Conservation (phyloP, 1,284 basidiomycete species). For the Apiotrichum sp. region DNA sequence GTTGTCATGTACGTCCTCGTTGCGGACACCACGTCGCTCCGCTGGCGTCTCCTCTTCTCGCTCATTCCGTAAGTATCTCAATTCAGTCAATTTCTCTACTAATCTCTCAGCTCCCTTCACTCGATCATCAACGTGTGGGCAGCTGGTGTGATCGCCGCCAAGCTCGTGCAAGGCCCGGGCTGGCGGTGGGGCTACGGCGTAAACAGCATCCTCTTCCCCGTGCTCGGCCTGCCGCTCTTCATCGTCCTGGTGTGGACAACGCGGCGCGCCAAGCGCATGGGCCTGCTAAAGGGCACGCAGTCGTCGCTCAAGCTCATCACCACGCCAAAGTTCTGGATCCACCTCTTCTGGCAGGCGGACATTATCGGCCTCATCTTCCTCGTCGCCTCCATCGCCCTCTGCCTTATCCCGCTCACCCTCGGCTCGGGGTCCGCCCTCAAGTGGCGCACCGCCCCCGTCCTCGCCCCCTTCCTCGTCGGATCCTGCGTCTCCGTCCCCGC, state of each 20-base stretch:
- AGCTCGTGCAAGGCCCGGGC: background rate
- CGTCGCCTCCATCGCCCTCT: slow-evolving; percentile 13
- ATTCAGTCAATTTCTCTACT: slow-evolving; percentile 55
- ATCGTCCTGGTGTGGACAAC: slow-evolving; percentile 41
- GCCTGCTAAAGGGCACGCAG: slow-evolving; percentile 29
- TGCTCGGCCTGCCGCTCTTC: slow-evolving; percentile 22
- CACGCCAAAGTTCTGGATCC: slow-evolving; percentile 5
- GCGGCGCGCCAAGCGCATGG: slow-evolving; percentile 29
- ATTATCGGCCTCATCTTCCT: slow-evolving; percentile 44
- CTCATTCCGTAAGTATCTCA: slow-evolving; percentile 41
- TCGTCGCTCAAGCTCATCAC: slow-evolving; percentile 22
- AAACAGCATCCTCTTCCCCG: slow-evolving; percentile 23
- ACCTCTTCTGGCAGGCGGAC: slow-evolving; percentile 46
- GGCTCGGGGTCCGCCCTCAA: slow-evolving; percentile 27
- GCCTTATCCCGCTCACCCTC: slow-evolving; percentile 45
- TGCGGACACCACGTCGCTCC: slow-evolving; percentile 66
- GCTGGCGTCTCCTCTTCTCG: slow-evolving; percentile 61
- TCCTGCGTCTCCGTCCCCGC: slow-evolving; percentile 33
- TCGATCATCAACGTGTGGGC: slow-evolving; percentile 44
- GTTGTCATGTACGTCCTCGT: slow-evolving; percentile 17
- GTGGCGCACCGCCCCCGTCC: slow-evolving; percentile 40
- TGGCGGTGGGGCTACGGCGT: slow-evolving; percentile 56
- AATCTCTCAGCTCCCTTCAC: slow-evolving; percentile 53
- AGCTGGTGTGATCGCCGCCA: slow-evolving; percentile 45
- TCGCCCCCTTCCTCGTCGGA: slow-evolving; percentile 44